Conservation (phyloP, 331 rosid genomes). For the Malus hybrid region DNA sequence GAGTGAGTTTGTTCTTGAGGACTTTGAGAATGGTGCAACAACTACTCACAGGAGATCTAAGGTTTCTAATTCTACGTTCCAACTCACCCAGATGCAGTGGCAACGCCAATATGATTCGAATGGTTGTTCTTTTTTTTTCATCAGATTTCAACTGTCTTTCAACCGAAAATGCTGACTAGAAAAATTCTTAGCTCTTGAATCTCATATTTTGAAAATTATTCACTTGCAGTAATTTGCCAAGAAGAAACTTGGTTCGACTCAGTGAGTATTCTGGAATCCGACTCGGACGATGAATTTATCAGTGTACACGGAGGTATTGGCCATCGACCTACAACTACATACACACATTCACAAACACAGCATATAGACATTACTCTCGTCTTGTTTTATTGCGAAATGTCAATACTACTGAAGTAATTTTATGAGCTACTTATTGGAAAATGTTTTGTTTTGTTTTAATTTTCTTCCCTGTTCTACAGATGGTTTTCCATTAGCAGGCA, state of each 20-base stretch:
- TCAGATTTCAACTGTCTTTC: background rate
- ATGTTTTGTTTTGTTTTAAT: background rate
- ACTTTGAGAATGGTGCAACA: constrained; percentile 60
- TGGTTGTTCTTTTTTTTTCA: constrained; percentile 24
- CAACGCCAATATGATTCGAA: constrained; percentile 55
- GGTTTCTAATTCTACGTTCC: constrained; percentile 60
- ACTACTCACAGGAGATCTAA: constrained; percentile 68
- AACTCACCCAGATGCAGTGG: constrained; percentile 80
- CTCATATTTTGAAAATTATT: background rate
- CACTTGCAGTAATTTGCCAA: constrained; percentile 49
- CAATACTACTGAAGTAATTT: too few relatives aligned
- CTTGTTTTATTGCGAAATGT: background rate
- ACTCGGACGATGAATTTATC: constrained; percentile 73
- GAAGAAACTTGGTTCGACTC: constrained; percentile 84
- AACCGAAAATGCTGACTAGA: background rate
- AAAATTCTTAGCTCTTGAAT: background rate
- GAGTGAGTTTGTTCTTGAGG: constrained; percentile 65
- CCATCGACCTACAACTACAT: background rate
- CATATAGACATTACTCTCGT: background rate
- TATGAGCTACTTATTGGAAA: too few relatives aligned
- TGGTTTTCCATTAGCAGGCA: constrained; percentile 46
- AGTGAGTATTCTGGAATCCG: constrained; percentile 68
- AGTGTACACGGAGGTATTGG: constrained; percentile 75
- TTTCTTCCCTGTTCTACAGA: constrained; percentile 28
- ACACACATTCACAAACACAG: background rate